Percentiles rank a stretch among this genome's conserved stretches.
phyloP scores from a whole-genome alignment of 345 rosid species.

The Aquilaria sinensis region DNA sequence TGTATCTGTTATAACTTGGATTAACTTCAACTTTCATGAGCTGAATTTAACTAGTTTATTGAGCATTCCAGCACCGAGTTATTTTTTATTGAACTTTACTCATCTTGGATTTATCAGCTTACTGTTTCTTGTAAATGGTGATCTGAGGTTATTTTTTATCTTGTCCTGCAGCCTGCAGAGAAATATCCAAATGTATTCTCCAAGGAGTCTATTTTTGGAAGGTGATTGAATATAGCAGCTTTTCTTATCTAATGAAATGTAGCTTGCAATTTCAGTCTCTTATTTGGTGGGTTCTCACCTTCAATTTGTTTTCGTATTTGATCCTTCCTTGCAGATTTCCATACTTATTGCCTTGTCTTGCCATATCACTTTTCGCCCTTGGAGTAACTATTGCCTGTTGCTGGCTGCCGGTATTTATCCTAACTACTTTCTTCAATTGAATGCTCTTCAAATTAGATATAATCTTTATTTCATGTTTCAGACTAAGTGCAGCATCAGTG shows the following conservation, averaged over 20 bases:
- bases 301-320: neutral
- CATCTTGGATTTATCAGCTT: too few relatives aligned
- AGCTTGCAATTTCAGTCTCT: neutral
- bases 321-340: conserved; percentile 57
- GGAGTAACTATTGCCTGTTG: conserved; percentile 38
- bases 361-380: conserved; percentile 56
- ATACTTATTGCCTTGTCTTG: conserved; percentile 66
- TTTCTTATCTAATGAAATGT: neutral
- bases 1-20: too few relatives aligned
- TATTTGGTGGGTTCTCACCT: neutral
- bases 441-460: neutral
- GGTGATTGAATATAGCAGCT: conserved; percentile 29
- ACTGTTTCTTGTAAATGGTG: too few relatives aligned
- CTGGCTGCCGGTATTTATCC: conserved; percentile 69
- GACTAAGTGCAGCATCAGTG: too few relatives aligned
- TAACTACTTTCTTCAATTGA: neutral
- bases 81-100: too few relatives aligned
- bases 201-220: conserved; percentile 63
- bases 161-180: conserved; percentile 65
- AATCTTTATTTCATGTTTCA: neutral
- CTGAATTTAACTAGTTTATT: too few relatives aligned
- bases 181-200: conserved; percentile 66
- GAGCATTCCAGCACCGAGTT: too few relatives aligned
- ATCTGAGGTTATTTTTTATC: conserved; percentile 9
- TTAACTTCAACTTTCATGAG: too few relatives aligned